A percentile compares a stretch with the other conserved stretches of the same genome.
Conservation (phyloP, 2,329 filamentous ascomycete genomes). For the Huntiella savannae region DNA sequence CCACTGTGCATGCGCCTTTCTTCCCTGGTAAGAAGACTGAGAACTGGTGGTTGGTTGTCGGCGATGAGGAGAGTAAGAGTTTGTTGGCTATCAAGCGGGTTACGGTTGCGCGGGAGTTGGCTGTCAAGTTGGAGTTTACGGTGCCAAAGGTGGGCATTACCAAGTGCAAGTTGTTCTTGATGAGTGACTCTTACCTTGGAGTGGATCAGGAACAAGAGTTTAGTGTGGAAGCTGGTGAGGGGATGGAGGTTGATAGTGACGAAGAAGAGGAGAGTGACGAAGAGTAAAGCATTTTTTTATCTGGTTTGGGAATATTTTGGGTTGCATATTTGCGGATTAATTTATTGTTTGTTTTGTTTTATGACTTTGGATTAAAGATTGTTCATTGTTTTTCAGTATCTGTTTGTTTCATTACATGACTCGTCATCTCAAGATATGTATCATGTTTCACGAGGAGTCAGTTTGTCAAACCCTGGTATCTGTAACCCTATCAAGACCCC, state of each 20-base stretch:
- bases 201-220: slow-evolving; percentile 93
- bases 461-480: too few species aligned
- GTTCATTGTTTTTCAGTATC: neutral
- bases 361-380: neutral
- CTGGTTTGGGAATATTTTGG: neutral
- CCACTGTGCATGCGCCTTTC: slow-evolving; percentile 84
- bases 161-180: slow-evolving; percentile 76
- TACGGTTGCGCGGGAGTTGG: slow-evolving; percentile 61
- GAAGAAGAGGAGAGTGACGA: slow-evolving; percentile 45
- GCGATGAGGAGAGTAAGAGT: slow-evolving; percentile 73
- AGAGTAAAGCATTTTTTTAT: slow-evolving; percentile 14
- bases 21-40: slow-evolving; percentile 84
- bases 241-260: slow-evolving; percentile 85
- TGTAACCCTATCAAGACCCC: too few species aligned
- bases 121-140: slow-evolving; percentile 69
- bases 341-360: slow-evolving; percentile 1
- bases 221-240: slow-evolving; percentile 67
- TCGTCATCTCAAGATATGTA: too few species aligned
- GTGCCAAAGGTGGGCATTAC: slow-evolving; percentile 71
- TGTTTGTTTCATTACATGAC: too few species aligned
- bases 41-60: slow-evolving; percentile 96
- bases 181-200: slow-evolving; percentile 93
- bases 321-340: neutral
- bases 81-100: slow-evolving; percentile 88
- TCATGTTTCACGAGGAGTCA: too few species aligned